Conservation (phyloP, 2,329 filamentous ascomycete genomes). For the Alternaria longipes region DNA sequence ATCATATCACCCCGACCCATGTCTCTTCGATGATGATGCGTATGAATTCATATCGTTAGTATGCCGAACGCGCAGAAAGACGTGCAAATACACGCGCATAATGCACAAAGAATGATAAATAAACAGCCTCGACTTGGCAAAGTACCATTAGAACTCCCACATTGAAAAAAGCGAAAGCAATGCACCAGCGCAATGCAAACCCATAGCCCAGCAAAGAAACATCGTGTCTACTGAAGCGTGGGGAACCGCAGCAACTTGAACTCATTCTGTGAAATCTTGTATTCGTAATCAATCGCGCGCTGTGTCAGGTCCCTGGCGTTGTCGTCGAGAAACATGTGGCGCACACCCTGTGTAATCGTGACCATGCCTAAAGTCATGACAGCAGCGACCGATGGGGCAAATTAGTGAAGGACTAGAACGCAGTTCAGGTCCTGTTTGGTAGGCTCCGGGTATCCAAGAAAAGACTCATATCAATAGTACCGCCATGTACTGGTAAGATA, state of each 20-base stretch:
- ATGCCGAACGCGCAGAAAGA: conserved; percentile 15
- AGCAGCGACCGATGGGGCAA: conserved; percentile 13
- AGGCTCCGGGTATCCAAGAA: conserved; percentile 44
- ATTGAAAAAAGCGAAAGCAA: conserved; percentile 36
- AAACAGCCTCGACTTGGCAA: conserved; percentile 17
- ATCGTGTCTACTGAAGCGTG: conserved; percentile 24
- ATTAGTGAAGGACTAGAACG: conserved; percentile 26
- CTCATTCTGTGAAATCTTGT: conserved; percentile 21
- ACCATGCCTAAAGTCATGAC: conserved; percentile 14
- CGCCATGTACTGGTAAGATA: conserved; percentile 28
- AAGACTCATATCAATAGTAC: conserved; percentile 31
- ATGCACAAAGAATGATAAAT: conserved; percentile 19
- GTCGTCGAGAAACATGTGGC: conserved; percentile 4
- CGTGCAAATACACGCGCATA: conserved; percentile 5
- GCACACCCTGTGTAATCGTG: conserved; percentile 4
- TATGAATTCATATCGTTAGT: conserved; percentile 15
- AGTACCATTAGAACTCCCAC: conserved; percentile 17
- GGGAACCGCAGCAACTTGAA: conserved; percentile 13
- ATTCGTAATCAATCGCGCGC: conserved; percentile 12
- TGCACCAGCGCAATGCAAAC: conserved; percentile 48
- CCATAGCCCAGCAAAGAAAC: conserved; percentile 29
- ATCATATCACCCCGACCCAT: conserved; percentile 12
- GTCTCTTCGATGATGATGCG: conserved; percentile 19
- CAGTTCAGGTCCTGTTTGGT: conserved; percentile 34
- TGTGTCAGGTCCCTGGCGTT: conserved; percentile 4